Conservation (phyloP, 179 eudicot genomes). For the Dionaea muscipula region DNA sequence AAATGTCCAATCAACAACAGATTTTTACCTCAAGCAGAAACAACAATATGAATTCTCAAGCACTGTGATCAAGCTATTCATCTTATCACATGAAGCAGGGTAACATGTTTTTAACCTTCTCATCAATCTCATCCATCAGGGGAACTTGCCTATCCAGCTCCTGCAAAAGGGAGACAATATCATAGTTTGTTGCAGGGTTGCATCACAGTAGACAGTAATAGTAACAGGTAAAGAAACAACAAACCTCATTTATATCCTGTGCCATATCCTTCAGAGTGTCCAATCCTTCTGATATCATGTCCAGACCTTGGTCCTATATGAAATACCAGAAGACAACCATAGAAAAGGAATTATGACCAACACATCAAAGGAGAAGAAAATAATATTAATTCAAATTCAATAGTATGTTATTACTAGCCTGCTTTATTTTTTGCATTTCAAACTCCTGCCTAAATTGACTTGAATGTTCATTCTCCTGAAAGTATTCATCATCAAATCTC, state of each 20-base stretch:
- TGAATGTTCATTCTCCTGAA: conserved; percentile 83
- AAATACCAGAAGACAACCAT: conserved; percentile 11
- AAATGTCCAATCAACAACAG: neutral
- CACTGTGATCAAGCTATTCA: too few species aligned
- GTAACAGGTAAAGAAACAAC: conserved; percentile 10
- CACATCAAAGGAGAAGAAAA: conserved; percentile 1
- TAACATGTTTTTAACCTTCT: conserved; percentile 50
- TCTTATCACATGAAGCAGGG: neutral
- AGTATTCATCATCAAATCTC: conserved; percentile 59
- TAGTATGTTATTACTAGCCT: conserved; percentile 32
- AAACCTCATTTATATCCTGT: conserved; percentile 95
- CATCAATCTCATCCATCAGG: conserved; percentile 95
- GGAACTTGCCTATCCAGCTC: conserved; percentile 97
- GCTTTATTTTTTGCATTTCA: conserved; percentile 95
- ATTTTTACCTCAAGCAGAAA: neutral
- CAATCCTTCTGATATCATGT: conserved; percentile 89
- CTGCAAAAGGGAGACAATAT: conserved; percentile 26
- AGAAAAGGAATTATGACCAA: neutral
- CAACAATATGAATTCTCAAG: neutral
- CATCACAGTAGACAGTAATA: neutral
- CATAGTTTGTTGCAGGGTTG: conserved; percentile 3
- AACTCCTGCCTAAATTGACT: conserved; percentile 77
- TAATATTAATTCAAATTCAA: neutral
- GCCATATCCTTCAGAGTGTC: conserved; percentile 97
- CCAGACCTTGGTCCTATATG: conserved; percentile 84